These are phyloP conservation scores for Paramecium octaurelia DNA, from an alignment of 73 alveolate species.

Conservation along the genomic window DNA sequence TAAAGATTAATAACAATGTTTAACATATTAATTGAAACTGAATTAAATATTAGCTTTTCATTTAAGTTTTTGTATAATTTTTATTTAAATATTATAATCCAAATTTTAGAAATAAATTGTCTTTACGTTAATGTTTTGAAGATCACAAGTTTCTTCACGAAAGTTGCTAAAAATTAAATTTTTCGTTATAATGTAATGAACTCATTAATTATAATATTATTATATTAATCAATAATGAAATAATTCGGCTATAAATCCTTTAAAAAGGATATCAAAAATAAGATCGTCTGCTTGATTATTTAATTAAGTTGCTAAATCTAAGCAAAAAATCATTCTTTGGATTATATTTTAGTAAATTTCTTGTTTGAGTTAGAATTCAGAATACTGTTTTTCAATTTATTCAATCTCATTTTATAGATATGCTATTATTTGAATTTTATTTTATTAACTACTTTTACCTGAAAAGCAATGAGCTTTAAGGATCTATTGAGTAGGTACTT, in stretches of 20 bases:
- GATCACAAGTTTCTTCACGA: neutral
- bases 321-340: neutral
- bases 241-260: slow-evolving; percentile 38
- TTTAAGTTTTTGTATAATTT: neutral
- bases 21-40: no score
- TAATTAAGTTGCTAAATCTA: neutral
- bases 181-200: neutral
- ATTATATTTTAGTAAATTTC: slow-evolving; percentile 26
- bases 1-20: no score
- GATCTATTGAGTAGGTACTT: slow-evolving; percentile 1
- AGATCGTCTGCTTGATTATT: neutral
- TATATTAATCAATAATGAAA: neutral
- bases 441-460: neutral
- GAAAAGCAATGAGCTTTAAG: neutral
- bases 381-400: neutral
- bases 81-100: no score
- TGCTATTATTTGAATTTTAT: neutral
- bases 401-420: neutral
- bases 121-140: neutral
- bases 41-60: no score
- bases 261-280: neutral
- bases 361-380: neutral
- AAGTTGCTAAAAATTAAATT: neutral
- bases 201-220: neutral
- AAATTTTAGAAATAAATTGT: neutral